Evolutionary conservation across 345 rosid species (phyloP).

Genomic region (Passiflora organensis): DNA sequence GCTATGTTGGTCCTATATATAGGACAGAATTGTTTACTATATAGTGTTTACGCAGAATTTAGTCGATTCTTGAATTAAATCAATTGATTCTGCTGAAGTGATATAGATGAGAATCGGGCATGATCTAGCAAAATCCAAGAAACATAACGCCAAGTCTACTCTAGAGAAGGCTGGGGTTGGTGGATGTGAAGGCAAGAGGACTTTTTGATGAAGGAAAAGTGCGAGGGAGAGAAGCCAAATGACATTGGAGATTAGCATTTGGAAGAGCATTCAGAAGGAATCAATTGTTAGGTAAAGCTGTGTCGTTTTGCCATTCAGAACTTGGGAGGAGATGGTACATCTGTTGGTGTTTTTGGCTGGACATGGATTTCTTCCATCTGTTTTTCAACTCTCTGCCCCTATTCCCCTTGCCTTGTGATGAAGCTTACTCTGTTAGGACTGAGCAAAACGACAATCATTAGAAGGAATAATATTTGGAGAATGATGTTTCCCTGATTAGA

Average conservation of each 20-base stretch:
- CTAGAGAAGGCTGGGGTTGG: conserved; percentile 30
- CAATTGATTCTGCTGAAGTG: conserved; percentile 24
- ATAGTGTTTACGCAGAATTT: too few species aligned
- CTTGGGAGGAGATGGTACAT: conserved; percentile 34
- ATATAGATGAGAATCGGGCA: conserved; percentile 34
- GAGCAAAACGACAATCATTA: conserved; percentile 26
- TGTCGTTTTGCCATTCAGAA: conserved; percentile 27
- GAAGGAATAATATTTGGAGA: conserved; percentile 34
- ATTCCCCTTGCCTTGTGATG: too few species aligned
- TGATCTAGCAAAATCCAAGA: conserved; percentile 36
- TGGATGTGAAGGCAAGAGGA: conserved; percentile 37
- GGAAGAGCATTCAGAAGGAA: conserved; percentile 38
- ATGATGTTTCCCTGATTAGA: conserved; percentile 16
- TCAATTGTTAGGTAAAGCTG: conserved; percentile 37
- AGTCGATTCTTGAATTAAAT: not conserved
- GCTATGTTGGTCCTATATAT: too few species aligned
- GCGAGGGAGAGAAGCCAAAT: conserved; percentile 32
- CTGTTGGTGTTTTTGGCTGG: conserved; percentile 17
- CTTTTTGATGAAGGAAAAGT: conserved; percentile 25
- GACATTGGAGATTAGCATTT: conserved; percentile 37
- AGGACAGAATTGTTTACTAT: too few species aligned
- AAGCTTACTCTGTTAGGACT: conserved; percentile 6
- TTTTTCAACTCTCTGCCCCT: too few species aligned
- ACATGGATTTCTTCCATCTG: too few species aligned
- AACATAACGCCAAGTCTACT: conserved; percentile 27